Evolutionary conservation across 2,329 filamentous ascomycete genomes (phyloP).

Genomic region (Sporothrix protearum): DNA sequence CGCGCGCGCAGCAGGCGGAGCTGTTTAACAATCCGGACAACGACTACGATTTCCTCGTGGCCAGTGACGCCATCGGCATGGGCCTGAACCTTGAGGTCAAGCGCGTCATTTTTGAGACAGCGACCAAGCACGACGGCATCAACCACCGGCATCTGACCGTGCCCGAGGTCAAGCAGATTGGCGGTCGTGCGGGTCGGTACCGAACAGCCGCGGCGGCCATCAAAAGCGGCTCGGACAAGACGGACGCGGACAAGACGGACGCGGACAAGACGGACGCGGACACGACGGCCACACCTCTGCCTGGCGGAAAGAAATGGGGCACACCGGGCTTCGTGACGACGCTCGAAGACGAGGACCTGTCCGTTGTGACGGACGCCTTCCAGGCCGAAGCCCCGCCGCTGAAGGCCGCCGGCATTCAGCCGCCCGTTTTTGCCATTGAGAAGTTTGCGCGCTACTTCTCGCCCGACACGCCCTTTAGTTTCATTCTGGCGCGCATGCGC

Average conservation of each 20-base stretch:
- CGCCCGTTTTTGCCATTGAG: conserved; percentile 67
- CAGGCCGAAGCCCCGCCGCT: conserved; percentile 61
- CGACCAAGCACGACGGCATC: conserved; percentile 66
- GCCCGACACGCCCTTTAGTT: conserved; percentile 73
- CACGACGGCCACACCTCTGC: neutral
- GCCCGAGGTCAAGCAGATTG: conserved; percentile 91
- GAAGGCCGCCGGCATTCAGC: conserved; percentile 66
- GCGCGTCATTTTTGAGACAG: conserved; percentile 80
- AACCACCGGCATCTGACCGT: conserved; percentile 57
- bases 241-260: neutral
- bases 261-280: neutral
- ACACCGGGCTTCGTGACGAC: conserved; percentile 71
- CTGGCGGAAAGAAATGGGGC: conserved; percentile 19
- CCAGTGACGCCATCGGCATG: conserved; percentile 82
- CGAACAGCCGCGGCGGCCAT: conserved; percentile 63
- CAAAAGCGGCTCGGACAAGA: conserved; percentile 17
- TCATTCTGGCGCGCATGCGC: conserved; percentile 71
- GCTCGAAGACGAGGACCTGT: conserved; percentile 67
- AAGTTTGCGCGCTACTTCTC: conserved; percentile 80
- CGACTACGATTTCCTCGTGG: conserved; percentile 90
- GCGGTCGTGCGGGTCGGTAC: conserved; percentile 84
- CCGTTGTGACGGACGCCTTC: conserved; percentile 61
- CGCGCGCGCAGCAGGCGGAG: conserved; percentile 81
- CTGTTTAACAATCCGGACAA: conserved; percentile 95
- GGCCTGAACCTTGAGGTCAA: conserved; percentile 91